Base-by-base conservation (phyloP, 2,329 filamentous ascomycete species). In the Eutypa lata region DNA sequence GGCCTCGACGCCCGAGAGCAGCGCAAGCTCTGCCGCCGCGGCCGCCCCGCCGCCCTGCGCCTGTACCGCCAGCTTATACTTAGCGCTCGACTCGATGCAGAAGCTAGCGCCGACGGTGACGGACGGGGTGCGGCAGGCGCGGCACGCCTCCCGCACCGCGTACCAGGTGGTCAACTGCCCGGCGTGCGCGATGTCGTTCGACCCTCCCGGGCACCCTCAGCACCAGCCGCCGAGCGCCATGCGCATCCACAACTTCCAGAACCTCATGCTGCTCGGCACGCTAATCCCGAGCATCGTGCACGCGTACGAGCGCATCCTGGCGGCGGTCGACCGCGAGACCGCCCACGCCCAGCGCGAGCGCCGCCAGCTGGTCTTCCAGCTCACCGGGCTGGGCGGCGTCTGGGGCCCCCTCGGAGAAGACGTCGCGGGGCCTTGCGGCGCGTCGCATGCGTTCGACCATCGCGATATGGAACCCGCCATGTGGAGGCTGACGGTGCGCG, bases 211-310 rank as follows among this genome's bases (percentile, higher is more conserved):
- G 43, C 18, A 16, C 21, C 22, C 3, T 2, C 42, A 24, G 49
- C 35, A 38, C 7, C 35, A 14, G n/a, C 35, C 35, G 35, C 13
- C 13, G n/a, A n/a, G n/a, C n/a, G n/a, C 73, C 1, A 71, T 75
- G 26, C 26, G 26, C 21, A 74, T 83, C 48, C 76, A 80, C 49
- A 60, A 73, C 28, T 80, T 82, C 55, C 83, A 86, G 63, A 84
- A 76, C 61, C 72, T 79, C 48, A 84, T 85, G 81, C 72, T 83
- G 49, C 70, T 86, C 3, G 80, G 76, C 7, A 77, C 81, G 2
- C 73, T 86, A 28, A 69, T 86, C 3, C 81, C 82, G 2, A 79
- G 80, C 8, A 75, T 82, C 44, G 81, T 78, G 50, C 78, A 83
- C 62, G 78, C 80, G 7, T 86, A 86, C 70, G 74, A 73, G 51